Evolutionary conservation across 169 alveolate species (phyloP).

Genomic region (Toxoplasma gondii): DNA sequence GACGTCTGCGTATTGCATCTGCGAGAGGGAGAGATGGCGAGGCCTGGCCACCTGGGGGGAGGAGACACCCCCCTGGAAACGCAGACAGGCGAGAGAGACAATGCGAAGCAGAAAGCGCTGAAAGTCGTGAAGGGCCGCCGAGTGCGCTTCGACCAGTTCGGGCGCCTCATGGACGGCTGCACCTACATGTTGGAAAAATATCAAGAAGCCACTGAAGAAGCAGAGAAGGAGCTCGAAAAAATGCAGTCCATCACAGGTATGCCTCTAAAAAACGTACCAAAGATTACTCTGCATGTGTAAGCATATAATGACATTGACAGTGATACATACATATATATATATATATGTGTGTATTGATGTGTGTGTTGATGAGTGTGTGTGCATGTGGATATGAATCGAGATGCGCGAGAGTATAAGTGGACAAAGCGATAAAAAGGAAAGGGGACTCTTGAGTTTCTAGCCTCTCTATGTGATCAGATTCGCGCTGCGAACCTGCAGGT

Average conservation of each 20-base stretch:
- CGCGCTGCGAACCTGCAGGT: too few relatives aligned
- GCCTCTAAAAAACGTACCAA: background rate
- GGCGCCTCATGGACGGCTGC: constrained; percentile 66
- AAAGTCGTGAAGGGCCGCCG: constrained; percentile 51
- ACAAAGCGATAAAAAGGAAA: too few relatives aligned
- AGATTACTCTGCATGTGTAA: too few relatives aligned
- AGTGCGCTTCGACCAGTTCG: constrained; percentile 66
- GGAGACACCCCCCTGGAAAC: background rate
- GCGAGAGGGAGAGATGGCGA: constrained; percentile 1
- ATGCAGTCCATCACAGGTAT: constrained; percentile 1
- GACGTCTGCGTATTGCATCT: constrained; percentile 33
- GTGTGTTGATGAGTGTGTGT: too few relatives aligned
- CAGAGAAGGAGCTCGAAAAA: background rate
- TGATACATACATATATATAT: too few relatives aligned
- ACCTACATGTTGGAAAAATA: constrained; percentile 68
- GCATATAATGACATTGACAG: too few relatives aligned
- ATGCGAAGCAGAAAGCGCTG: background rate
- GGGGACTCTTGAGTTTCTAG: too few relatives aligned
- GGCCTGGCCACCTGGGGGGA: background rate
- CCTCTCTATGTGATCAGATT: too few relatives aligned
- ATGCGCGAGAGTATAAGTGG: too few relatives aligned
- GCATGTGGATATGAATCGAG: too few relatives aligned
- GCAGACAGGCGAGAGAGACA: background rate
- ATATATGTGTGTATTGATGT: too few relatives aligned
- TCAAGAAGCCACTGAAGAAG: background rate